Evolutionary conservation across 495 filamentous ascomycete genomes (phyloP), one percentile per base, ranked within the genome.

Genomic region (Penicillium tannophilum): DNA sequence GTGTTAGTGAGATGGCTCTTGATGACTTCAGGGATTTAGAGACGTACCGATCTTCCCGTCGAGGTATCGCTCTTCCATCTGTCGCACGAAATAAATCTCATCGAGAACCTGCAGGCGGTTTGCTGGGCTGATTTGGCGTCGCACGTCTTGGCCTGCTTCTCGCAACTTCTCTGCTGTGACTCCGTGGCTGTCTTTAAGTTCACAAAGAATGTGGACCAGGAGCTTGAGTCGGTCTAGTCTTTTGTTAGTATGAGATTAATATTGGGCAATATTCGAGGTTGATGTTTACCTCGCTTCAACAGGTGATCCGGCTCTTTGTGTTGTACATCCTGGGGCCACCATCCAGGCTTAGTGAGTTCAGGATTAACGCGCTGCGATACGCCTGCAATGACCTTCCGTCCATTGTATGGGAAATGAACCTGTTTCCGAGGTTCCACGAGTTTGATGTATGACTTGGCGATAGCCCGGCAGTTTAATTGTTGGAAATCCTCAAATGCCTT

Each of bases 391-490:
- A 64, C 65, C 48, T 84, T 77, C 10, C 84, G 78, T 28, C 82
- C 78, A 41, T 88, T 91, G 67, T 96, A 96, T 0, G 93, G 93
- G 61, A 90, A 86, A 45, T 82, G 87, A 0, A 87, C 86, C 67
- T 96, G 91, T 70, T 97, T 97, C 60, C 90, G 90, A 0, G 92
- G 90, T 51, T 92, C 89, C 3, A 96, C 87, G 16, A 86, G 80
- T 64, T 90, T 92, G 62, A 96, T 88, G 73, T 91, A 93, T 4
- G 82, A 87, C 69, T 93, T 95, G 9, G 84, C 84, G 33, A 95
- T 84, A 4, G 66, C 56, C 1, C 77, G 72, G 36, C 77, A 80
- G 52, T 75, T 77, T 41, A 77, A 60, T 53, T 82, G 79, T 58
- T 80, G 77, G 53, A 82, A 72, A 26, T 72, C 66, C 50, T 71